Evolutionary conservation across 495 filamentous ascomycete genomes (phyloP).

Genomic region (Penicillium longicatenatum): DNA sequence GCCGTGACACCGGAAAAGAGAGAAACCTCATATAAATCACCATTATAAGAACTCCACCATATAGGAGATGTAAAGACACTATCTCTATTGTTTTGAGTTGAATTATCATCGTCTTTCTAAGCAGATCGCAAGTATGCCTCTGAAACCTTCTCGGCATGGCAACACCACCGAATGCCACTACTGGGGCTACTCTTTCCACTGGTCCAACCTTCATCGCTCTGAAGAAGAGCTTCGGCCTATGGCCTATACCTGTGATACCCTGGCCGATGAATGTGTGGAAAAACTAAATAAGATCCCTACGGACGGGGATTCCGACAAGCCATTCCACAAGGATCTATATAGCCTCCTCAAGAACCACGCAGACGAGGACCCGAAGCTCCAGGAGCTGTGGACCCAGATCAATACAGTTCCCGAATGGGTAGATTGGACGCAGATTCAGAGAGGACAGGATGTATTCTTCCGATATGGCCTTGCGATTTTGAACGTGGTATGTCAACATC

Average conservation of each 20-base stretch:
- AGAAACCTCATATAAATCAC: neutral
- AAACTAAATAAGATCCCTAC: slow-evolving; percentile 59
- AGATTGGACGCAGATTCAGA: slow-evolving; percentile 74
- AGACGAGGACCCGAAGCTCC: slow-evolving; percentile 56
- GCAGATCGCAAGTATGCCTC: slow-evolving; percentile 13
- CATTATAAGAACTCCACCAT: neutral
- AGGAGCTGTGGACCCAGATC: slow-evolving; percentile 65
- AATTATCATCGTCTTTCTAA: neutral
- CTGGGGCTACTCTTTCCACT: slow-evolving; percentile 73
- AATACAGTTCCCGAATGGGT: slow-evolving; percentile 78
- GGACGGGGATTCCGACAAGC: slow-evolving; percentile 19
- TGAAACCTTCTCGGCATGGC: slow-evolving; percentile 16
- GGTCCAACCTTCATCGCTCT: slow-evolving; percentile 66
- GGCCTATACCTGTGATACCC: slow-evolving; percentile 65
- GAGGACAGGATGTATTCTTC: slow-evolving; percentile 63
- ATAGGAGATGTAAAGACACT: neutral
- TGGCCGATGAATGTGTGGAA: slow-evolving; percentile 66
- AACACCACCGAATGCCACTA: slow-evolving; percentile 35
- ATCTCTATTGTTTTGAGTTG: neutral
- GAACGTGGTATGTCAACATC: slow-evolving; percentile 35
- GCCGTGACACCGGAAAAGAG: neutral
- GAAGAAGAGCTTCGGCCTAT: slow-evolving; percentile 60
- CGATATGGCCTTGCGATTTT: slow-evolving; percentile 71
- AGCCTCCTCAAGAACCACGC: slow-evolving; percentile 59
- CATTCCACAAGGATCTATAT: slow-evolving; percentile 60